phyloP scores from a whole-genome alignment of 2,329 filamentous ascomycete species.

The Ilyonectria sp. region DNA sequence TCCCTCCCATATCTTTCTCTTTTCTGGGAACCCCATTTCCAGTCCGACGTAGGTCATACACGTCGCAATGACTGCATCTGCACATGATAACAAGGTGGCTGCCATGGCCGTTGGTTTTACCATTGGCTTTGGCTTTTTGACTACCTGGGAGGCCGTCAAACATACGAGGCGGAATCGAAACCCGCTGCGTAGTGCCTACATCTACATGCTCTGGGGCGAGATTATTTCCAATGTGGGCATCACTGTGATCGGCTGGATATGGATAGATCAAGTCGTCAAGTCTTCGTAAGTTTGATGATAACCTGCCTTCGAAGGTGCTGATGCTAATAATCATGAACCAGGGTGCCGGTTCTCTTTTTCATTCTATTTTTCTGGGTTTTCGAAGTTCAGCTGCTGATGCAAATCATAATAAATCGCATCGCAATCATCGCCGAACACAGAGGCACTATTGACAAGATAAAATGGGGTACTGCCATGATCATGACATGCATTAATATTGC shows the following conservation, averaged over 20 bases:
- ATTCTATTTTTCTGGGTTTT: slow-evolving; percentile 60
- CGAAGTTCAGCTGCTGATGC: slow-evolving; percentile 66
- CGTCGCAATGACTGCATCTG: not conserved
- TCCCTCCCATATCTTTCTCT: not conserved
- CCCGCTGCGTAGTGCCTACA: slow-evolving; percentile 54
- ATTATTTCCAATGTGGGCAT: slow-evolving; percentile 57
- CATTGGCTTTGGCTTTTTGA: slow-evolving; percentile 60
- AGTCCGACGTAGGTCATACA: not conserved
- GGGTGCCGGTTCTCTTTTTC: slow-evolving; percentile 54
- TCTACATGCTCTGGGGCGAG: slow-evolving; percentile 64
- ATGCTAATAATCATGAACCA: slow-evolving; percentile 21
- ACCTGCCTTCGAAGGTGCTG: too few species aligned
- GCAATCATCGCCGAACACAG: slow-evolving; percentile 62
- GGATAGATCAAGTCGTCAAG: slow-evolving; percentile 53
- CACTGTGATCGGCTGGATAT: slow-evolving; percentile 57
- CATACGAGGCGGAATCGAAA: slow-evolving; percentile 58
- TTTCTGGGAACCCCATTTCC: not conserved
- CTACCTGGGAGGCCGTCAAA: slow-evolving; percentile 58
- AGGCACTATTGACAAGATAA: slow-evolving; percentile 56
- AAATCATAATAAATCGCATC: slow-evolving; percentile 70
- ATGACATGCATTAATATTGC: slow-evolving; percentile 67
- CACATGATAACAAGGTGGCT: slow-evolving; percentile 43
- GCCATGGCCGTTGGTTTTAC: slow-evolving; percentile 53
- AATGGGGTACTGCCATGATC: slow-evolving; percentile 61
- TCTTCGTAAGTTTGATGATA: slow-evolving; percentile 42